These are phyloP conservation scores for Chlorophyllum brunneum DNA, from an alignment of 768 basidiomycete genomes.

Conservation along the genomic window DNA sequence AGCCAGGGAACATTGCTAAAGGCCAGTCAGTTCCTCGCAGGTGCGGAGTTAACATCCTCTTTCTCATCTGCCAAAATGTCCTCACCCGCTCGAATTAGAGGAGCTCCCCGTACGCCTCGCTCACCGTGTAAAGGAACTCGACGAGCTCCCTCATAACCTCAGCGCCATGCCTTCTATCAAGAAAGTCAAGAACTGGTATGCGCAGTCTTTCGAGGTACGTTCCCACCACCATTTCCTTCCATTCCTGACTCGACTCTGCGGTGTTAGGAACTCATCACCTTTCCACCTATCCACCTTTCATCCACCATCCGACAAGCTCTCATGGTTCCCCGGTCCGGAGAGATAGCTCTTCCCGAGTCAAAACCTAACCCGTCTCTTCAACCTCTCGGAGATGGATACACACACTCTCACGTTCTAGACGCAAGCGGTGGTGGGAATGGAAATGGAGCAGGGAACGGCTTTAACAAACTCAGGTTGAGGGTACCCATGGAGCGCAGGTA, in stretches of 20 bases:
- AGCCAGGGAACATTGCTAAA: slow-evolving; percentile 91
- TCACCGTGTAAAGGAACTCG: slow-evolving; percentile 94
- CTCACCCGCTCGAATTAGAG: slow-evolving; percentile 44
- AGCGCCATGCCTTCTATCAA: slow-evolving; percentile 89
- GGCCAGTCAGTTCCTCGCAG: slow-evolving; percentile 84
- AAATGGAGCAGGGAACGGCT: slow-evolving; percentile 39
- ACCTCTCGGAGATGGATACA: slow-evolving; percentile 32
- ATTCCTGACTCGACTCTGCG: slow-evolving; percentile 10
- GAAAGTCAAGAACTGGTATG: slow-evolving; percentile 98
- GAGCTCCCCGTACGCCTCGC: slow-evolving; percentile 94
- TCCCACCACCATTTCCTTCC: background rate
- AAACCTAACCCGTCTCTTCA: slow-evolving; percentile 75
- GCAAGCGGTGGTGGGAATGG: slow-evolving; percentile 17
- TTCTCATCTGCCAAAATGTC: background rate
- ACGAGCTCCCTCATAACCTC: slow-evolving; percentile 89
- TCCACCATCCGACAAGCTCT: slow-evolving; percentile 65
- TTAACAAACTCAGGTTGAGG: slow-evolving; percentile 60
- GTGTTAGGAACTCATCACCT: slow-evolving; percentile 80
- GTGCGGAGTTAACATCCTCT: slow-evolving; percentile 29
- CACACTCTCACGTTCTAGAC: slow-evolving; percentile 12
- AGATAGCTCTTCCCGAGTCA: slow-evolving; percentile 60
- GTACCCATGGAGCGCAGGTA: slow-evolving; percentile 85
- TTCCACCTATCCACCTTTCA: slow-evolving; percentile 74
- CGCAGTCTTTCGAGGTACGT: slow-evolving; percentile 92
- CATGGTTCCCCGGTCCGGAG: slow-evolving; percentile 42